Evolutionary conservation across 1,139 yeast species (phyloP).

Genomic region (Pichia sp.): DNA sequence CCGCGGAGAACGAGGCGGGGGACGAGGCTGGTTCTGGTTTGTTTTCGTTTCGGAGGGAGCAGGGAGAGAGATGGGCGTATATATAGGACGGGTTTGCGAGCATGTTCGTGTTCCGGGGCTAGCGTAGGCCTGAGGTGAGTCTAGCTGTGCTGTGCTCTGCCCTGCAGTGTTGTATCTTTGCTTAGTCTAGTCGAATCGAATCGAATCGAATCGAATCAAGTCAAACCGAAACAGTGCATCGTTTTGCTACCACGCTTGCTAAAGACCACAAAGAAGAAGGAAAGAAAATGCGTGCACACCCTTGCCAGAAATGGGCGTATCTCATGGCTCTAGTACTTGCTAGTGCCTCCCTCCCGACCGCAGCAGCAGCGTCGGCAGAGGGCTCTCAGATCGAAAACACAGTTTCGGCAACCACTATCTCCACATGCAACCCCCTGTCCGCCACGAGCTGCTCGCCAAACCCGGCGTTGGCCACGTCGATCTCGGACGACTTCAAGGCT

Average conservation of each 20-base stretch:
- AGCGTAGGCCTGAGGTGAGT: no score
- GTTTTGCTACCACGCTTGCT: no score
- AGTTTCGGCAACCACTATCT: constrained; percentile 21
- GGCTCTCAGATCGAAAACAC: constrained; percentile 1
- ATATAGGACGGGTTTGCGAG: neutral
- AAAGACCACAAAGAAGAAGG: neutral
- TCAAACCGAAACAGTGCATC: neutral
- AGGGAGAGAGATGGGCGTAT: neutral
- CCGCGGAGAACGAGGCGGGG: neutral
- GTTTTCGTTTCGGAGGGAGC: neutral
- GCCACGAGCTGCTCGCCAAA: constrained; percentile 41
- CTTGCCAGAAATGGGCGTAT: neutral
- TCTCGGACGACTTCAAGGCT: constrained; percentile 45
- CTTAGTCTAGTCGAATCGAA: no score
- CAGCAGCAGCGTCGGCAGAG: neutral
- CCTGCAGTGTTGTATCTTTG: no score
- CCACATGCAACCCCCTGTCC: constrained; percentile 40
- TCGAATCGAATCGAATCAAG: neutral
- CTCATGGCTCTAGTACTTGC: neutral
- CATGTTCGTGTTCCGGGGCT: no score
- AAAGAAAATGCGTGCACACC: neutral
- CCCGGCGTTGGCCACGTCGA: constrained; percentile 53
- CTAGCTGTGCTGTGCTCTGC: no score
- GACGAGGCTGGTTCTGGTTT: neutral
- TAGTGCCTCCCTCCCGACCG: no score